Evolutionary conservation across 140 eudicot genomes (phyloP), one percentile per base, ranked within the genome.

Genomic region (Cichorium intybus): DNA sequence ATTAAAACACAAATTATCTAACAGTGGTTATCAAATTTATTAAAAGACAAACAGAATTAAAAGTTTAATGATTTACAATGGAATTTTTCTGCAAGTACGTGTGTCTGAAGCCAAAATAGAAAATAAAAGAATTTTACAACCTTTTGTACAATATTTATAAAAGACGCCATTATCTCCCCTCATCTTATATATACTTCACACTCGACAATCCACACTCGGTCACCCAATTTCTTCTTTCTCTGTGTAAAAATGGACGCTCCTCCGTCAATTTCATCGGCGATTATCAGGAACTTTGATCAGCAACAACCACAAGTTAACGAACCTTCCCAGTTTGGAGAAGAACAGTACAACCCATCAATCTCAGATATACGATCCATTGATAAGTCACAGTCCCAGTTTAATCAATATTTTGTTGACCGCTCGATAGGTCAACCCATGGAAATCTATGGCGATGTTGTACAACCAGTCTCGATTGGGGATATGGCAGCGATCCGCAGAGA

Each of bases 381-480:
- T 15, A 21, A 60, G 14, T 24, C 24, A 18, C 48, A 31, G 22
- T 11, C 68, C 10, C 28, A 31, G 22, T 11, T 37, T 6, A 29
- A 62, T 27, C 18, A 9, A 5, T n/a, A n/a, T n/a, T n/a, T 43
- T 48, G 15, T 28, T 62, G 39, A 3, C 16, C 3, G 39, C 8
- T 2, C 39, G 9, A 62, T 8, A 4, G 23, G 14, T 24, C 39
- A 62, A 39, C 24, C 67, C 26, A 34, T 21, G 11, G 31, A 59
- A 20, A 11, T 17, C 33, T 52, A 52, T 3, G 62, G 29, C 22
- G 64, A 6, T n/a, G 47, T 7, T 58, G 28, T 3, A 18, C 64
- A 33, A 33, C 16, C 64, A 10, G 2, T 18, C 48, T 58, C 64
- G 47, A 58, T 58, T 20, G 49, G 64, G 12, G 64, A 15, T 58